Evolutionary conservation across 495 filamentous ascomycete species (phyloP).

Genomic region (Talaromyces adpressus): DNA sequence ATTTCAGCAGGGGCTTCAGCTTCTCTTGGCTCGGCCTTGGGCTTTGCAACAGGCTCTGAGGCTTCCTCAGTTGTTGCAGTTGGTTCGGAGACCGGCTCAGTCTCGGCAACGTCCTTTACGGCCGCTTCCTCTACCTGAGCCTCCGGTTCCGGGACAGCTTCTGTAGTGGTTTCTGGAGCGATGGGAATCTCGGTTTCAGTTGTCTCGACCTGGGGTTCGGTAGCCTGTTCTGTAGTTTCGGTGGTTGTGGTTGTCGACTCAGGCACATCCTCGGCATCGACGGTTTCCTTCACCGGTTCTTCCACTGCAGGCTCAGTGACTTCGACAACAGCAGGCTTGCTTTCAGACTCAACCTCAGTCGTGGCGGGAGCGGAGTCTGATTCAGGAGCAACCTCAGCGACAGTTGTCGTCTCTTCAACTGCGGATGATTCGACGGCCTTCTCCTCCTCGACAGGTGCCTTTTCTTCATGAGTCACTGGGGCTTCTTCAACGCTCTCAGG

Average conservation of each 20-base stretch:
- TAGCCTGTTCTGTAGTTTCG: neutral
- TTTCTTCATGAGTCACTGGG: neutral
- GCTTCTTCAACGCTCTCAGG: neutral
- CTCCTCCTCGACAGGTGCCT: neutral
- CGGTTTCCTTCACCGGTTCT: conserved; percentile 1
- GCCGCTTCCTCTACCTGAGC: neutral
- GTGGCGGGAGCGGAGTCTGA: neutral
- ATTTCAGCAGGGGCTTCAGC: conserved; percentile 4
- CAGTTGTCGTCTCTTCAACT: neutral
- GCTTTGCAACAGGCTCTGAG: conserved; percentile 4
- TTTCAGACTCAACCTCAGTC: neutral
- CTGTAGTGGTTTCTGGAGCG: neutral
- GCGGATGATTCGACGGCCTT: neutral
- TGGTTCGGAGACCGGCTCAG: conserved; percentile 3
- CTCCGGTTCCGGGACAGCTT: neutral
- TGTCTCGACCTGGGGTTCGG: neutral
- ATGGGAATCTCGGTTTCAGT: neutral
- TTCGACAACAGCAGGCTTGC: neutral
- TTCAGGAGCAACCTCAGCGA: neutral
- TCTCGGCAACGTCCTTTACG: neutral
- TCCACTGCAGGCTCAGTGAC: conserved; percentile 6
- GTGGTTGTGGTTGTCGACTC: neutral
- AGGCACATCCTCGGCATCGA: neutral
- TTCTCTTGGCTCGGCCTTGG: conserved; percentile 5
- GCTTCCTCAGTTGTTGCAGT: neutral